A percentile compares a stretch with the other conserved stretches of the same genome.
These are phyloP conservation scores for Trypanosoma conorhini DNA, from an alignment of 208 protist species.

Conservation along the genomic window DNA sequence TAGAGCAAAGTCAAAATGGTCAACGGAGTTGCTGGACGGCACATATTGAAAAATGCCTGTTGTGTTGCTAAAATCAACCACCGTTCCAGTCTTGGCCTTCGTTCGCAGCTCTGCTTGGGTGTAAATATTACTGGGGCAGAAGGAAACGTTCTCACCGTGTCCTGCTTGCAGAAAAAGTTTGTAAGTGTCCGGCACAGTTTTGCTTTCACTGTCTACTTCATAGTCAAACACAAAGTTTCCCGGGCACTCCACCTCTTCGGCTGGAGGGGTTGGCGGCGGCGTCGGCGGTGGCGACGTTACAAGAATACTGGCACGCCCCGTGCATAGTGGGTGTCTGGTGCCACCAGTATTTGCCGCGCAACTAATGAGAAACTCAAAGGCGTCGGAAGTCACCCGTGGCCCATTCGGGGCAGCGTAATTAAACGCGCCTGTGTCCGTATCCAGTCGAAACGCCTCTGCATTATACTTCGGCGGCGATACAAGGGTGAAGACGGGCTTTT, in stretches of 20 bases:
- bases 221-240: conserved; percentile 23
- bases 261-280: conserved; percentile 1
- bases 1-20: conserved; percentile 66
- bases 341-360: conserved; percentile 1
- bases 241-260: conserved; percentile 7
- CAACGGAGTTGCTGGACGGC: conserved; percentile 32
- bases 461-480: conserved; percentile 28
- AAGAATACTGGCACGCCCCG: conserved; percentile 25
- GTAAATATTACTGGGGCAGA: conserved; percentile 22
- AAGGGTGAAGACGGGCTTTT: conserved; percentile 13
- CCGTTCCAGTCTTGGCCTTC: conserved; percentile 8
- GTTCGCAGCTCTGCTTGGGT: conserved; percentile 8
- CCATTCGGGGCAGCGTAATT: conserved; percentile 32
- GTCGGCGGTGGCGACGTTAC: conserved; percentile 1
- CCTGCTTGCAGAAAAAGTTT: conserved; percentile 14
- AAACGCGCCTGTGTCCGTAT: conserved; percentile 22
- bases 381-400: conserved; percentile 18
- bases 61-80: conserved; percentile 22
- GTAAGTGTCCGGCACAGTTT: neutral
- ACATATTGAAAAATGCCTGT: conserved; percentile 53
- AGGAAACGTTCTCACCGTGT: conserved; percentile 5
- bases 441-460: conserved; percentile 25
- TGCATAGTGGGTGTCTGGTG: conserved; percentile 20
- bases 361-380: conserved; percentile 31
- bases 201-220: neutral